A percentile compares a stretch with the other conserved stretches of the same genome.
Evolutionary conservation across 768 basidiomycete genomes (phyloP).

Genomic region (Hemileccinum impolitum): DNA sequence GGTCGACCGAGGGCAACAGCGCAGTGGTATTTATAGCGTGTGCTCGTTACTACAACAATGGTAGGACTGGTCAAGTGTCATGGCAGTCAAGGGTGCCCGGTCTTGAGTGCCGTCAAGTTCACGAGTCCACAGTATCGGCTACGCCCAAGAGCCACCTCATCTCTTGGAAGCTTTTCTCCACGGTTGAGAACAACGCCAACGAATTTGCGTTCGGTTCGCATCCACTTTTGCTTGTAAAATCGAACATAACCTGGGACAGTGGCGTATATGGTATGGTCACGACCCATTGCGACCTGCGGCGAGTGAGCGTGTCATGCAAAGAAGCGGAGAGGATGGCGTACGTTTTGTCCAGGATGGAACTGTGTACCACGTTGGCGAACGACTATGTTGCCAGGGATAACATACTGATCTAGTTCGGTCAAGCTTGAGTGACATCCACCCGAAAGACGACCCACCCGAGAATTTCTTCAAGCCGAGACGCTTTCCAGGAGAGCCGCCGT

Average conservation of each 20-base stretch:
- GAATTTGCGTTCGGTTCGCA: slow-evolving; percentile 69
- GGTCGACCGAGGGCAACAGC: slow-evolving; percentile 1
- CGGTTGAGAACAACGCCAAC: slow-evolving; percentile 81
- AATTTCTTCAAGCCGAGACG: slow-evolving; percentile 95
- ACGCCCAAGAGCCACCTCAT: slow-evolving; percentile 68
- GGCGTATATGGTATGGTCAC: slow-evolving; percentile 94
- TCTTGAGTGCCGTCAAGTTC: slow-evolving; percentile 46
- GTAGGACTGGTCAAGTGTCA: no score
- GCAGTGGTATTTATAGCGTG: slow-evolving; percentile 15
- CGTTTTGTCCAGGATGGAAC: slow-evolving; percentile 94
- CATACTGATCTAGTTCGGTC: slow-evolving; percentile 68
- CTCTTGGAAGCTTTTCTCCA: slow-evolving; percentile 84
- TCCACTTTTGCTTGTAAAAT: slow-evolving; percentile 83
- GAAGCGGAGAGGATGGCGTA: slow-evolving; percentile 37
- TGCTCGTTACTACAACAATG: slow-evolving; percentile 15
- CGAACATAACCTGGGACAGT: slow-evolving; percentile 88
- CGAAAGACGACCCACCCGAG: slow-evolving; percentile 58
- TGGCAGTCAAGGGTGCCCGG: slow-evolving; percentile 6
- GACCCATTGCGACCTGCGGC: slow-evolving; percentile 79
- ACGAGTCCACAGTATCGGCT: slow-evolving; percentile 83
- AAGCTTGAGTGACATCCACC: slow-evolving; percentile 3
- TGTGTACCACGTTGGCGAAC: slow-evolving; percentile 90
- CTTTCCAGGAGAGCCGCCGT: slow-evolving; percentile 89
- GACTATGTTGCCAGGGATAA: slow-evolving; percentile 94
- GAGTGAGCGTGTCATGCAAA: slow-evolving; percentile 4